Conservation (phyloP, 257 asterid genomes). For the Parsonsia alboflavescens region DNA sequence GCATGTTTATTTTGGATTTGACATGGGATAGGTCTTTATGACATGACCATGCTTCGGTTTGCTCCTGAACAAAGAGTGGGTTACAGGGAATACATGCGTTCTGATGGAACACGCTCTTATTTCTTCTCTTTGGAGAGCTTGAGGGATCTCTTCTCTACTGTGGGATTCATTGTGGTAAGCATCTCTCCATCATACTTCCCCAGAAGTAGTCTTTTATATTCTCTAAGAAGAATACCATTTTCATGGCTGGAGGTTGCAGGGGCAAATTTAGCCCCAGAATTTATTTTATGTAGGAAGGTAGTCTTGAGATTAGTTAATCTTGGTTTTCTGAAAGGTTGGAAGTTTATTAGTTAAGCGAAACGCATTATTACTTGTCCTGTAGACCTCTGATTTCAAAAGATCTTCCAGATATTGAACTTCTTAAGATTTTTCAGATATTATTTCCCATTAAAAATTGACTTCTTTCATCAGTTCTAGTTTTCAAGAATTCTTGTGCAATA, state of each 20-base stretch:
- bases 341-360: too few relatives aligned
- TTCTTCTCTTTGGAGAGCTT: conserved; percentile 72
- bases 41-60: conserved; percentile 97
- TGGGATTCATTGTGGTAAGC: conserved; percentile 73
- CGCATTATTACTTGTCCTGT: not conserved
- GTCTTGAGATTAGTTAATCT: not conserved
- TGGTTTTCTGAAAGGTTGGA: not conserved
- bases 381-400: not conserved
- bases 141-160: conserved; percentile 50
- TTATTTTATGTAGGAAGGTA: not conserved
- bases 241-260: not conserved
- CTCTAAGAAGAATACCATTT: not conserved
- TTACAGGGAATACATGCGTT: conserved; percentile 71
- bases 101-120: conserved; percentile 90
- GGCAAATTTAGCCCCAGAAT: not conserved
- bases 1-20: not conserved
- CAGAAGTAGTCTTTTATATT: not conserved
- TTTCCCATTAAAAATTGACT: not conserved
- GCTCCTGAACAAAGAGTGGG: conserved; percentile 67
- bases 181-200: conserved; percentile 6
- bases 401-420: not conserved
- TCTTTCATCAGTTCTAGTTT: not conserved
- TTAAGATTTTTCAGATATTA: not conserved
- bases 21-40: conserved; percentile 61
- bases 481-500: not conserved